phyloP scores from a whole-genome alignment of 768 basidiomycete genomes.

The Tephrocybe sp. region DNA sequence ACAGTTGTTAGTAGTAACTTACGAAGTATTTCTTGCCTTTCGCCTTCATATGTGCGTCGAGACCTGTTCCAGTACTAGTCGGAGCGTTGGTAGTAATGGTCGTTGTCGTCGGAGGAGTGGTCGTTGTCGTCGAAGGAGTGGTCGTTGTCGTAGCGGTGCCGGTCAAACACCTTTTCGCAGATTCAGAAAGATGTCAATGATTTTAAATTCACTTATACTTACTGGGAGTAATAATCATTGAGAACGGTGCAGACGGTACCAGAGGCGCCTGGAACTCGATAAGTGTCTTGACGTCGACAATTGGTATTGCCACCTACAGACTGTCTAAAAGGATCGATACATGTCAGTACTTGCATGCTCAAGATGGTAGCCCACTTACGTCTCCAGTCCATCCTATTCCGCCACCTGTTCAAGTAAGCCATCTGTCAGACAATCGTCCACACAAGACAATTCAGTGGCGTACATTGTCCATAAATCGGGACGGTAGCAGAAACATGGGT shows the following conservation, averaged over 20 bases:
- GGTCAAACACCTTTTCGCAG: constrained; percentile 24
- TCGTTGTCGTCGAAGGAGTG: constrained; percentile 9
- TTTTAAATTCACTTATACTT: not conserved
- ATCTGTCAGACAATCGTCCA: not conserved
- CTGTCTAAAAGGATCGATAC: constrained; percentile 15
- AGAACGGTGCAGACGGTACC: constrained; percentile 29
- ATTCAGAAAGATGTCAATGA: not conserved
- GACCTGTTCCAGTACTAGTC: constrained; percentile 15
- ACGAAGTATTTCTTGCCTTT: constrained; percentile 32
- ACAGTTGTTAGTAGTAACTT: not conserved
- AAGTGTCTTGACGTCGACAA: not conserved
- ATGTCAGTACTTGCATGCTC: not conserved
- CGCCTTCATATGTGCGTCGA: constrained; percentile 22
- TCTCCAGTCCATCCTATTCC: constrained; percentile 33
- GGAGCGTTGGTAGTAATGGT: constrained; percentile 14
- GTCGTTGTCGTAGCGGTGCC: constrained; percentile 8
- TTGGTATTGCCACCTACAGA: constrained; percentile 16
- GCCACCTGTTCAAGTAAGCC: constrained; percentile 18
- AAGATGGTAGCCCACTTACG: constrained; percentile 16
- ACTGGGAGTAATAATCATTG: constrained; percentile 32
- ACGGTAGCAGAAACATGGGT: constrained; percentile 22
- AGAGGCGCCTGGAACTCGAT: constrained; percentile 25
- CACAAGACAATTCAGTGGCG: constrained; percentile 1
- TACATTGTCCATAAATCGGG: constrained; percentile 39
- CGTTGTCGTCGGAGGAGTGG: constrained; percentile 20